phyloP scores from a whole-genome alignment of 331 rosid species.

The Rosa hybrid region DNA sequence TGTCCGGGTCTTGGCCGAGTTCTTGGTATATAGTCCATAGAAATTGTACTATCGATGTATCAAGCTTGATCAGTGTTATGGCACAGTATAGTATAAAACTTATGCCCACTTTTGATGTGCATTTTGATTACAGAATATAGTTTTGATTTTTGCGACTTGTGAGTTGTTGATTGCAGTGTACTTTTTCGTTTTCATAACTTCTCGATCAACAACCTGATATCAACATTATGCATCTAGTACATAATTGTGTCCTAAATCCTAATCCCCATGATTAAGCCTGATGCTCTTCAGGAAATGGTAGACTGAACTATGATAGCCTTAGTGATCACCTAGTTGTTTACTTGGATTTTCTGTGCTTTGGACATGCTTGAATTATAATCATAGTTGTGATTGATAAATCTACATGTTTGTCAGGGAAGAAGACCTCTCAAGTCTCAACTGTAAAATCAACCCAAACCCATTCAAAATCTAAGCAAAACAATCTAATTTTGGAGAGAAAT shows the following conservation, averaged over 20 bases:
- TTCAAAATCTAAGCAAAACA: background rate
- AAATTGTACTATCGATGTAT: constrained; percentile 50
- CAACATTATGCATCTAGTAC: background rate
- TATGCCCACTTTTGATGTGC: constrained; percentile 37
- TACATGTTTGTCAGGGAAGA: background rate
- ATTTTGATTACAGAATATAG: constrained; percentile 10
- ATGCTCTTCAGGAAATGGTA: background rate
- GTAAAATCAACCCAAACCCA: background rate
- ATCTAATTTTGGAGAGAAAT: background rate
- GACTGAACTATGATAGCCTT: too few species aligned
- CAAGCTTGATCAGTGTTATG: constrained; percentile 35
- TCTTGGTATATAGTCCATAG: constrained; percentile 27
- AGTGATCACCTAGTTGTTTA: too few species aligned
- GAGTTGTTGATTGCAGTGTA: background rate
- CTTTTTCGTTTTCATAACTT: background rate
- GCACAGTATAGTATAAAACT: constrained; percentile 28
- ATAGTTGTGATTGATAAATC: too few species aligned
- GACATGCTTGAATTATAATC: too few species aligned
- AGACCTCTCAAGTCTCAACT: background rate
- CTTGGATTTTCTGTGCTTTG: too few species aligned
- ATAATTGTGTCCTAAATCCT: too few species aligned
- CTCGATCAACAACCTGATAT: background rate
- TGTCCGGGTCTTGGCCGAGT: background rate
- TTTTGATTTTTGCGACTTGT: constrained; percentile 6
- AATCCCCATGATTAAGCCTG: background rate